A percentile compares a stretch with the other conserved stretches of the same genome.
Conservation (phyloP, 805 yeast genomes). For the Grigorovia yakushimaensis region DNA sequence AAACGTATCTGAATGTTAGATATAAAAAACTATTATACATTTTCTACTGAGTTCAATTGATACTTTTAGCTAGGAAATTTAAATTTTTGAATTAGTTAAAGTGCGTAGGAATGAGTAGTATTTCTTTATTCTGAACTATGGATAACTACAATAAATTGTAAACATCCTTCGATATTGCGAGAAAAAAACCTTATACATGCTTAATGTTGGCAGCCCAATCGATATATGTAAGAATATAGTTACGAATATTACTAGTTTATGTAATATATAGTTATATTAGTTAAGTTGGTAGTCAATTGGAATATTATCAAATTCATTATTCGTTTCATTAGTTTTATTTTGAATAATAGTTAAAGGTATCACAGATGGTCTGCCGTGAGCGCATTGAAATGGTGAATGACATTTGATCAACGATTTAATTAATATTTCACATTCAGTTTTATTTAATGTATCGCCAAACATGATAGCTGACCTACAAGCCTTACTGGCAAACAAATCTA, state of each 20-base stretch:
- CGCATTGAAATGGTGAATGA: conserved; percentile 63
- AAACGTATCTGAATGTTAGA: too few species aligned
- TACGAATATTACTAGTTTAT: too few species aligned
- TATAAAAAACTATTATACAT: too few species aligned
- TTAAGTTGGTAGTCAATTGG: background rate
- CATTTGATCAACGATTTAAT: conserved; percentile 39
- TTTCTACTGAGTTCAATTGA: background rate
- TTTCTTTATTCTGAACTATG: too few species aligned
- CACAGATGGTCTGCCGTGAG: conserved; percentile 75
- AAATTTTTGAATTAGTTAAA: too few species aligned
- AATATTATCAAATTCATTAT: background rate
- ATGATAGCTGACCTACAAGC: conserved; percentile 64
- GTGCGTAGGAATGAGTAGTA: too few species aligned
- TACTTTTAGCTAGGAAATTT: too few species aligned
- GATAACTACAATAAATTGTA: too few species aligned
- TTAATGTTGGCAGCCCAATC: too few species aligned
- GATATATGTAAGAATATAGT: too few species aligned
- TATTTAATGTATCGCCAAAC: conserved; percentile 52
- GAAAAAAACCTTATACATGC: too few species aligned
- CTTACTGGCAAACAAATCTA: conserved; percentile 43
- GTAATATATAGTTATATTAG: background rate
- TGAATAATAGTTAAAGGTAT: conserved; percentile 37
- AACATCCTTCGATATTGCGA: too few species aligned
- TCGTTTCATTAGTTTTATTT: background rate
- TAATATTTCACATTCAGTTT: conserved; percentile 36